Conservation (phyloP, 257 asterid species). For the Paulownia fortunei region DNA sequence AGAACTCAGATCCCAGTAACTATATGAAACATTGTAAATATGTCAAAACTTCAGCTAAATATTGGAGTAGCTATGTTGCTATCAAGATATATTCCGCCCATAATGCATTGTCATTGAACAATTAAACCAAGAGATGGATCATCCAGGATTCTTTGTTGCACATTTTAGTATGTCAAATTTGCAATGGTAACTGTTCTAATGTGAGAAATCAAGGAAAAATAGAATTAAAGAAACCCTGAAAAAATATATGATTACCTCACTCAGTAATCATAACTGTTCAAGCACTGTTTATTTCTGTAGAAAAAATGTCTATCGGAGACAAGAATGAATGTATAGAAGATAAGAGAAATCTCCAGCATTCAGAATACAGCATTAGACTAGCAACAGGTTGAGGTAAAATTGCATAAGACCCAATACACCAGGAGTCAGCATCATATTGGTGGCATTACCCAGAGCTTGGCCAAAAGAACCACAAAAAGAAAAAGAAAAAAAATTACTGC, state of each 20-base stretch:
- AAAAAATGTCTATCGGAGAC: background rate
- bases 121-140: background rate
- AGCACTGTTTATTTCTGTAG: background rate
- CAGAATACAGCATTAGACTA: background rate
- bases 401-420: background rate
- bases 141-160: background rate
- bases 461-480: background rate
- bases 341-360: too few relatives aligned
- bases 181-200: background rate
- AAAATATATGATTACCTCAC: too few relatives aligned
- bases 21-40: too few relatives aligned
- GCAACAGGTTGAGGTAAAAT: background rate
- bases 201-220: background rate
- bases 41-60: too few relatives aligned
- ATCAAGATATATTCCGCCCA: background rate
- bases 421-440: background rate
- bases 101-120: background rate
- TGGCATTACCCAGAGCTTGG: background rate
- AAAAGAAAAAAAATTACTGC: too few relatives aligned
- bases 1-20: too few relatives aligned
- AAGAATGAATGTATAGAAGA: background rate
- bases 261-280: too few relatives aligned
- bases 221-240: too few relatives aligned
- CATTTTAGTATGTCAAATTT: background rate
- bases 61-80: too few relatives aligned